Evolutionary conservation across 768 basidiomycete genomes (phyloP).

Genomic region (Boletus tylopilopsis): DNA sequence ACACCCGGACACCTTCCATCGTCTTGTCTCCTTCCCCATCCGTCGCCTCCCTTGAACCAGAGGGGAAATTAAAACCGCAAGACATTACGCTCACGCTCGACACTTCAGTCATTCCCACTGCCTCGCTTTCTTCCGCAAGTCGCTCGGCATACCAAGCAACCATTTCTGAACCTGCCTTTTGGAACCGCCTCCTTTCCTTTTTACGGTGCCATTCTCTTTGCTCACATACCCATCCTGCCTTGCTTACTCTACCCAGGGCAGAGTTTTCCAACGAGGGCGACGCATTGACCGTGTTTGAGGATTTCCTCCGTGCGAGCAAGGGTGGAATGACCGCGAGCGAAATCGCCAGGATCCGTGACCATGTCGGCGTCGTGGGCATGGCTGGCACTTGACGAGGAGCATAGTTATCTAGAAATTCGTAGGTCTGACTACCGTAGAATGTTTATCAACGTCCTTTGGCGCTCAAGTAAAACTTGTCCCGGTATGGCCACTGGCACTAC

Average conservation of each 20-base stretch:
- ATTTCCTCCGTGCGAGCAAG: constrained; percentile 81
- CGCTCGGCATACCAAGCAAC: constrained; percentile 36
- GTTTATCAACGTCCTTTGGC: constrained; percentile 7
- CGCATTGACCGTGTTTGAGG: constrained; percentile 74
- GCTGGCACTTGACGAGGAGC: constrained; percentile 64
- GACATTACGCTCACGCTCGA: constrained; percentile 74
- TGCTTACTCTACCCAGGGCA: constrained; percentile 34
- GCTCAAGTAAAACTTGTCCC: constrained; percentile 9
- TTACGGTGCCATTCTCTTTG: constrained; percentile 41
- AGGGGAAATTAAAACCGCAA: constrained; percentile 39
- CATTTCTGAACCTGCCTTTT: constrained; percentile 79
- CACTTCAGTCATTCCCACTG: constrained; percentile 46
- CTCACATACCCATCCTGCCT: neutral
- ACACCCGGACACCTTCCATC: constrained; percentile 72
- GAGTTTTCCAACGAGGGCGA: constrained; percentile 66
- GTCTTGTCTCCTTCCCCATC: constrained; percentile 78
- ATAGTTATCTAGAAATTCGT: too few species aligned
- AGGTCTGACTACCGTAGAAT: constrained; percentile 11
- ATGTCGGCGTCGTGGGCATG: constrained; percentile 86
- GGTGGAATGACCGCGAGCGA: constrained; percentile 76
- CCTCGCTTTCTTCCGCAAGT: constrained; percentile 37
- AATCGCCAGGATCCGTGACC: constrained; percentile 89
- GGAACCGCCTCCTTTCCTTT: constrained; percentile 66
- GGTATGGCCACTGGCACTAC: constrained; percentile 21
- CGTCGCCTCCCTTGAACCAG: constrained; percentile 33